These are phyloP conservation scores for Solanum medicagineum DNA, from an alignment of 257 asterid genomes.

Conservation along the genomic window DNA sequence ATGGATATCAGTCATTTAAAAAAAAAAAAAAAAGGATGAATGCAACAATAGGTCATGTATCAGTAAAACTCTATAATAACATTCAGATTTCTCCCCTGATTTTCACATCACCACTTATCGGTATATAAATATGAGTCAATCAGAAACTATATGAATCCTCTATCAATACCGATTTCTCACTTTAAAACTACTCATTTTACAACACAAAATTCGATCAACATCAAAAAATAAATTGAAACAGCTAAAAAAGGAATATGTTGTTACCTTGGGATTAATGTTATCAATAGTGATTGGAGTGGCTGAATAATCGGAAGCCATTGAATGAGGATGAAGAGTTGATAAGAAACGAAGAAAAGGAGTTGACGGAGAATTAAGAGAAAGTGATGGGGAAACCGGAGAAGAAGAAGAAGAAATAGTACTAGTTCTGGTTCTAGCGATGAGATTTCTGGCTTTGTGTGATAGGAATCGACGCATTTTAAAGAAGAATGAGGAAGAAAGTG, in stretches of 20 bases:
- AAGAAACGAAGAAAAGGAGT: neutral
- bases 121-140: neutral
- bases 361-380: neutral
- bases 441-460: constrained; percentile 30
- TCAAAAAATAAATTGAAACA: neutral
- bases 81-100: neutral
- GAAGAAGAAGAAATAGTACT: constrained; percentile 6
- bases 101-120: neutral
- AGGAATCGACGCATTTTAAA: constrained; percentile 56
- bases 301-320: constrained; percentile 38
- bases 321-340: constrained; percentile 3
- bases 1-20: too few relatives aligned
- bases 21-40: neutral
- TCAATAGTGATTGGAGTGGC: constrained; percentile 24
- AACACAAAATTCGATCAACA: neutral
- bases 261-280: constrained; percentile 31
- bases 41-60: neutral
- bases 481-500: neutral
- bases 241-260: neutral
- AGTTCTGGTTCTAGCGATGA: neutral
- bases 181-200: neutral
- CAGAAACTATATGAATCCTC: neutral
- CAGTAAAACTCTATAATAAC: neutral
- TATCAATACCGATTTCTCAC: neutral
- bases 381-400: neutral